These are phyloP conservation scores for Kitagawia praeruptora DNA, from an alignment of 129 eudicot species.

Conservation along the genomic window DNA sequence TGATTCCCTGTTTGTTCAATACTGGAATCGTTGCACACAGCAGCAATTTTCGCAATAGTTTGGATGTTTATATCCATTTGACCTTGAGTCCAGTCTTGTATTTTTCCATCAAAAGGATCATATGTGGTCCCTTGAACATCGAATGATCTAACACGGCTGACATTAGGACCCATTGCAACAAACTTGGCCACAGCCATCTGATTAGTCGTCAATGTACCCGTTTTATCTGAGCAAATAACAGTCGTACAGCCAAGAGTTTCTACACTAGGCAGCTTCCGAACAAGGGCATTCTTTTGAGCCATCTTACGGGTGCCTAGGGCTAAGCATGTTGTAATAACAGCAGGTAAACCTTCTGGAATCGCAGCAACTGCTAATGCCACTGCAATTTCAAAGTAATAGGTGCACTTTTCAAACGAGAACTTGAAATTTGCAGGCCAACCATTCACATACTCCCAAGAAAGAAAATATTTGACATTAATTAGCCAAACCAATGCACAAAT, in stretches of 20 bases:
- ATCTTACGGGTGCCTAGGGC: conserved; percentile 19
- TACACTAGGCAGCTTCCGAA: conserved; percentile 50
- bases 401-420: conserved; percentile 69
- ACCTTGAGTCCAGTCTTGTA: conserved; percentile 69
- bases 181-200: conserved; percentile 19
- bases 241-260: conserved; percentile 45
- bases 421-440: conserved; percentile 83
- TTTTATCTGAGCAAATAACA: conserved; percentile 54
- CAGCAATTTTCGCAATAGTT: conserved; percentile 18
- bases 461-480: conserved; percentile 47
- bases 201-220: conserved; percentile 32
- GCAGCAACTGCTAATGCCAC: conserved; percentile 18
- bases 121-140: conserved; percentile 25
- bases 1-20: conserved; percentile 38
- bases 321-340: conserved; percentile 18
- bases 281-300: conserved; percentile 19
- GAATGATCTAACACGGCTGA: conserved; percentile 7
- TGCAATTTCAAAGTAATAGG: conserved; percentile 17
- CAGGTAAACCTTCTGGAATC: conserved; percentile 20
- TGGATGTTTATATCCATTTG: conserved; percentile 26
- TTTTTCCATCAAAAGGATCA: conserved; percentile 76
- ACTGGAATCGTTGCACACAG: conserved; percentile 16
- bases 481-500: conserved; percentile 19
- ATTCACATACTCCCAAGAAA: conserved; percentile 68
- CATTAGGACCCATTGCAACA: conserved; percentile 65